Percentiles rank a stretch among this genome's conserved stretches.
Evolutionary conservation across 768 basidiomycete species (phyloP).

Genomic region (Boletus insuetus): DNA sequence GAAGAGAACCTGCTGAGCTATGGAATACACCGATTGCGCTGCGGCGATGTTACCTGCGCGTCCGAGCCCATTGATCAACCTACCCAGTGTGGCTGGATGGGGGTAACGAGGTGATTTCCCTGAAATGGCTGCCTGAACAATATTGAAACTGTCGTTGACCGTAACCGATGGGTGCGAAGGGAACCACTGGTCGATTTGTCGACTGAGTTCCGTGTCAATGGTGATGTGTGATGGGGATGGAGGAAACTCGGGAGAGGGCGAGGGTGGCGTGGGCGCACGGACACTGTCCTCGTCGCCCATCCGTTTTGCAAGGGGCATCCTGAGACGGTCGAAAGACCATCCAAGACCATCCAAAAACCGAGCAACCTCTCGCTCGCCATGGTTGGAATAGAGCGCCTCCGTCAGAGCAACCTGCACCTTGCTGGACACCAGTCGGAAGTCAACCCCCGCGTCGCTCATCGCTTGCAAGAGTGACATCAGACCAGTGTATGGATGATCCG

Average conservation of each 20-base stretch:
- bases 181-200: conserved; percentile 34
- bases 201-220: conserved; percentile 28
- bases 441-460: conserved; percentile 33
- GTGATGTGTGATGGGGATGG: conserved; percentile 10
- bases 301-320: conserved; percentile 20
- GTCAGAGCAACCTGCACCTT: conserved; percentile 20
- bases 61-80: conserved; percentile 68
- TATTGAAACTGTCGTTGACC: conserved; percentile 42
- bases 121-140: conserved; percentile 46
- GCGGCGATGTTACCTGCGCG: conserved; percentile 58
- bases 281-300: conserved; percentile 1
- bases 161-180: conserved; percentile 28
- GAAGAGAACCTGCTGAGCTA: conserved; percentile 61
- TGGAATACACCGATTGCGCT: conserved; percentile 62
- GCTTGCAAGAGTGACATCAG: conserved; percentile 44
- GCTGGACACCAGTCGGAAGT: conserved; percentile 26
- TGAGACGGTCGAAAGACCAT: conserved; percentile 19
- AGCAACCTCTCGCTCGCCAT: conserved; percentile 19
- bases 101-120: conserved; percentile 45
- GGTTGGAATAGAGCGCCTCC: conserved; percentile 23
- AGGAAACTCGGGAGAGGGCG: conserved; percentile 13
- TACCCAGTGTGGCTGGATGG: conserved; percentile 48
- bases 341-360: conserved; percentile 21
- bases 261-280: conserved; percentile 10
- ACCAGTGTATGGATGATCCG: conserved; percentile 35